Base-by-base conservation (phyloP, 1,284 basidiomycete species). In the Earliella scabrosa region DNA sequence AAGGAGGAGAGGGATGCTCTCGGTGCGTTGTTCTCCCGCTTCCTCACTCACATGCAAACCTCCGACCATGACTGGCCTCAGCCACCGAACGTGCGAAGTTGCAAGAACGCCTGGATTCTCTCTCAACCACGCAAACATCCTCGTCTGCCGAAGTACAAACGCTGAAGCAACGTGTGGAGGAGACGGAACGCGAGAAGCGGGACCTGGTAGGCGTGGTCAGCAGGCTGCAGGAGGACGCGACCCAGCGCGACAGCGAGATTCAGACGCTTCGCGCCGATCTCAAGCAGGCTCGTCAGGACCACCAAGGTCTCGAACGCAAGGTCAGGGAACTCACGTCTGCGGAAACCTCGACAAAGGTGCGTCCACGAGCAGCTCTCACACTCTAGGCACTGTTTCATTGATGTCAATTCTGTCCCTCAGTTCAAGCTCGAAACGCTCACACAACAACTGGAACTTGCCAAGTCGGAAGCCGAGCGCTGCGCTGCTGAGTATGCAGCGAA, bases 391-490 rank as follows among this genome's bases (percentile, higher is more conserved):
- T 5, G 13, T 20, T 20, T 31, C n/a, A 31, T 20, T 16, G 2
- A 11, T 16, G 8, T 9, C 3, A 21, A 2, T 26, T 8, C 2
- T 11, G 11, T 50, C 48, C 26, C 26, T 13, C 64, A 93, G 88
- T 94, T 92, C 79, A 92, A 88, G 72, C 66, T 92, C 55, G 90
- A 93, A 53, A 83, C 91, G 0, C 78, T 92, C 3, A 79, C 85
- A 4, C 92, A 95, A 74, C 90, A 95, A 75, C 77, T 94, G 6
- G 72, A 85, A 54, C 82, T 95, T 1, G 77, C 88, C 4, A 84
- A 85, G 70, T 79, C 83, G 2, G 92, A 95, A 68, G 78, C 80
- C 16, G 85, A 89, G 56, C 90, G 91, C 56, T 73, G 77, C 23
- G 82, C 80, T 56, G 66, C 72, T 8, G 90, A 92, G 62, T 79